Evolutionary conservation across 208 protist species (phyloP).

Genomic region (Acanthamoeba castellanii): DNA sequence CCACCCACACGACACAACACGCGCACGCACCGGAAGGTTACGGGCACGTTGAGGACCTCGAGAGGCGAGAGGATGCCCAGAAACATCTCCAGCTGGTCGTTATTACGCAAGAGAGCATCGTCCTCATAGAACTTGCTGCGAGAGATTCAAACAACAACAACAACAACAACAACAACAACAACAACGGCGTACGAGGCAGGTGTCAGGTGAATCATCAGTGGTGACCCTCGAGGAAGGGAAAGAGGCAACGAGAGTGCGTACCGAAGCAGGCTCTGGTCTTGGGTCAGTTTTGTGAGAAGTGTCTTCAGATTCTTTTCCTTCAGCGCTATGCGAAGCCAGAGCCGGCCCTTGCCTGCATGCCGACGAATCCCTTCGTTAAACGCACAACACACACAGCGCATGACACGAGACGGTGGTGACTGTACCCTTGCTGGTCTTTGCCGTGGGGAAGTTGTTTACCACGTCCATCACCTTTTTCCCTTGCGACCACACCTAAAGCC

Average conservation of each 20-base stretch:
- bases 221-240: not conserved
- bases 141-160: no score
- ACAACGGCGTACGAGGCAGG: no score
- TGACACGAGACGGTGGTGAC: no score
- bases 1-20: not conserved
- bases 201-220: no score
- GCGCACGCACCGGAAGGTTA: not conserved
- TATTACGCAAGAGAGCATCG: slow-evolving; percentile 4
- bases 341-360: slow-evolving; percentile 34
- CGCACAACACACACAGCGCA: no score
- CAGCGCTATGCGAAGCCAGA: slow-evolving; percentile 56
- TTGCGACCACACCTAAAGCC: not conserved
- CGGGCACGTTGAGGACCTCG: slow-evolving; percentile 40
- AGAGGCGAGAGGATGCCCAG: slow-evolving; percentile 52
- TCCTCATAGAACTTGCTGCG: slow-evolving; percentile 60
- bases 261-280: slow-evolving; percentile 1
- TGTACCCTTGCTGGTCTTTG: slow-evolving; percentile 41
- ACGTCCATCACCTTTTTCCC: slow-evolving; percentile 39
- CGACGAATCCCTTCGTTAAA: no score
- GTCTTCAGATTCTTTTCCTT: slow-evolving; percentile 61
- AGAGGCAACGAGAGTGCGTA: not conserved
- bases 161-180: no score
- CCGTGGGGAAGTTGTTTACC: not conserved
- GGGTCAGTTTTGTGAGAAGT: not conserved
- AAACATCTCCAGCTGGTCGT: slow-evolving; percentile 60